These are phyloP conservation scores for Phialophora expanda DNA, from an alignment of 2,329 filamentous ascomycete species.

Conservation along the genomic window DNA sequence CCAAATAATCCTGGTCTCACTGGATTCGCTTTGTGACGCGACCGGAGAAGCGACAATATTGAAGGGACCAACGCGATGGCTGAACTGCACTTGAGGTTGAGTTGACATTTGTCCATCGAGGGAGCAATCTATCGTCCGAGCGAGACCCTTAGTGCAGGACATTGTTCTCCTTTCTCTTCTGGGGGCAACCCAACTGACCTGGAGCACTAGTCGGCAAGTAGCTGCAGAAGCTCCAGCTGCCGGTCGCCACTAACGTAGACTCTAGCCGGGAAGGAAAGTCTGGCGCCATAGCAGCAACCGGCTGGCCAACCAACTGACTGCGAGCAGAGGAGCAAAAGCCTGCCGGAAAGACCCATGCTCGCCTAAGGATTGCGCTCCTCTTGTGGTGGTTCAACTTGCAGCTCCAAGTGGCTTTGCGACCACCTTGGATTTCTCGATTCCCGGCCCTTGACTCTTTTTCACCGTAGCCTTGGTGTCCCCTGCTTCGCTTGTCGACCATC, in stretches of 20 bases:
- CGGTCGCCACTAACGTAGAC: conserved; percentile 8
- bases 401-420: neutral
- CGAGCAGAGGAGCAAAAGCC: conserved; percentile 1
- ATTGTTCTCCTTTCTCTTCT: neutral
- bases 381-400: neutral
- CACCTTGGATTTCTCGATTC: conserved; percentile 9
- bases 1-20: neutral
- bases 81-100: neutral
- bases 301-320: conserved; percentile 9
- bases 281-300: neutral
- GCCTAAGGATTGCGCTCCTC: conserved; percentile 14
- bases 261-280: neutral
- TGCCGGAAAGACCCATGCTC: conserved; percentile 9
- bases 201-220: neutral
- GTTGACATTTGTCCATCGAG: neutral
- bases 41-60: neutral
- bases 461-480: conserved; percentile 4
- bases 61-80: neutral
- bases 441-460: conserved; percentile 8
- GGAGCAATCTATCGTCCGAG: neutral
- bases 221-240: conserved; percentile 1
- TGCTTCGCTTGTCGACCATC: conserved; percentile 16
- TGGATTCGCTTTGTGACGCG: neutral
- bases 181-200: neutral
- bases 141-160: neutral